These are phyloP conservation scores for Auriscalpium orientale DNA, from an alignment of 768 basidiomycete genomes.

Conservation along the genomic window DNA sequence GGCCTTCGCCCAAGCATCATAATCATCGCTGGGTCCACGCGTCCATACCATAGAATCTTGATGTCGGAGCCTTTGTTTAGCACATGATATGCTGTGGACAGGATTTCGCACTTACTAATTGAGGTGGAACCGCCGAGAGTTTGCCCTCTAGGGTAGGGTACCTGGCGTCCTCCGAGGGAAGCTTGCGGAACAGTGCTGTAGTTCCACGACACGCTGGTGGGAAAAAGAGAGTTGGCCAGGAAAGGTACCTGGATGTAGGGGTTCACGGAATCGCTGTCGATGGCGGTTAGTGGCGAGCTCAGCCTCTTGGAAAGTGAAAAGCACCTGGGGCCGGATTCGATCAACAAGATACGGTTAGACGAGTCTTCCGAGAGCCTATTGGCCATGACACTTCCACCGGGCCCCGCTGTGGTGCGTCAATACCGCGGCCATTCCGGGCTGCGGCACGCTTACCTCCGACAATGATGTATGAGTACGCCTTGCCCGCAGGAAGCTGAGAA, in stretches of 20 bases:
- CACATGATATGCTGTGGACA: neutral
- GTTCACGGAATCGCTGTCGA: neutral
- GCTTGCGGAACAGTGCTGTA: slow-evolving; percentile 14
- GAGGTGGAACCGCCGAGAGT: slow-evolving; percentile 13
- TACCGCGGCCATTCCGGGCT: too few species aligned
- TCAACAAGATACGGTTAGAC: slow-evolving; percentile 2
- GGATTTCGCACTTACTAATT: slow-evolving; percentile 10
- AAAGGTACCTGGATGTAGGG: neutral
- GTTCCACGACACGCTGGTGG: slow-evolving; percentile 13
- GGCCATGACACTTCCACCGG: slow-evolving; percentile 13
- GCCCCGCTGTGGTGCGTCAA: slow-evolving; percentile 1
- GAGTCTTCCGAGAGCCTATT: slow-evolving; percentile 11
- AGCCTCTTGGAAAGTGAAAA: neutral
- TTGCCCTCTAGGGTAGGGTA: slow-evolving; percentile 13
- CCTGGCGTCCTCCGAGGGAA: slow-evolving; percentile 1
- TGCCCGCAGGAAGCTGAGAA: too few species aligned
- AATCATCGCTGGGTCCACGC: slow-evolving; percentile 14
- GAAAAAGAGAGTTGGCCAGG: neutral
- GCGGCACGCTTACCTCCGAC: too few species aligned
- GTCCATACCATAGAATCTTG: slow-evolving; percentile 9
- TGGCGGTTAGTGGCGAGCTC: too few species aligned
- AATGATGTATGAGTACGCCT: too few species aligned
- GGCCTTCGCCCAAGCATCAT: slow-evolving; percentile 10
- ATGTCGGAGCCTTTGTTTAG: neutral
- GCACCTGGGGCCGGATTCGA: slow-evolving; percentile 15